Conservation (phyloP, 768 basidiomycete genomes). For the Russula sp. region DNA sequence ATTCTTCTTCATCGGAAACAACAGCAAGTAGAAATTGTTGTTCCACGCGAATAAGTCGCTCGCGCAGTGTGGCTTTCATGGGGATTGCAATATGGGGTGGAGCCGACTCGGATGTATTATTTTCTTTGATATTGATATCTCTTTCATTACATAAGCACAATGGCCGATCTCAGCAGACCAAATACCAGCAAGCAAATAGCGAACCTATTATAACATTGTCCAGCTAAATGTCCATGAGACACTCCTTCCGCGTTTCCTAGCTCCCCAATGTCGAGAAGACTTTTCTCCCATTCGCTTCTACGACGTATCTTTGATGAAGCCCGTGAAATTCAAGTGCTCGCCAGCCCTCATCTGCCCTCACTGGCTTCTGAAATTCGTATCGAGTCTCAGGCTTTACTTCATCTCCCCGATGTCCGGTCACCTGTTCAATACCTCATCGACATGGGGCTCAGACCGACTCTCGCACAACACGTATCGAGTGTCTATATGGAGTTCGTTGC, state of each 20-base stretch:
- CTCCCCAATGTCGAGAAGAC: not conserved
- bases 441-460: not conserved
- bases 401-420: not conserved
- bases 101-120: too few species aligned
- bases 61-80: slow-evolving; percentile 6
- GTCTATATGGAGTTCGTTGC: not conserved
- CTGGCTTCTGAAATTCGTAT: not conserved
- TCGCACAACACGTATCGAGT: not conserved
- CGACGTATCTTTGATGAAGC: not conserved
- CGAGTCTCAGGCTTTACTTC: not conserved
- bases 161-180: not conserved
- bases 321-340: not conserved
- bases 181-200: not conserved
- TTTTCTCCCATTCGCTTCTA: not conserved
- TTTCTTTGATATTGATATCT: too few species aligned
- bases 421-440: slow-evolving; percentile 1
- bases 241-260: not conserved
- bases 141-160: slow-evolving; percentile 14
- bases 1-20: not conserved
- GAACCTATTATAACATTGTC: not conserved
- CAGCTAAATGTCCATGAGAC: not conserved
- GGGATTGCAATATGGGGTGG: too few species aligned
- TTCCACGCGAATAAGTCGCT: not conserved
- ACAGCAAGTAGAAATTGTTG: slow-evolving; percentile 9
- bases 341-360: rapidly evolving